Evolutionary conservation across 129 eudicot genomes (phyloP), one percentile per base, ranked within the genome.

Genomic region (Chrysanthemum seticuspe): DNA sequence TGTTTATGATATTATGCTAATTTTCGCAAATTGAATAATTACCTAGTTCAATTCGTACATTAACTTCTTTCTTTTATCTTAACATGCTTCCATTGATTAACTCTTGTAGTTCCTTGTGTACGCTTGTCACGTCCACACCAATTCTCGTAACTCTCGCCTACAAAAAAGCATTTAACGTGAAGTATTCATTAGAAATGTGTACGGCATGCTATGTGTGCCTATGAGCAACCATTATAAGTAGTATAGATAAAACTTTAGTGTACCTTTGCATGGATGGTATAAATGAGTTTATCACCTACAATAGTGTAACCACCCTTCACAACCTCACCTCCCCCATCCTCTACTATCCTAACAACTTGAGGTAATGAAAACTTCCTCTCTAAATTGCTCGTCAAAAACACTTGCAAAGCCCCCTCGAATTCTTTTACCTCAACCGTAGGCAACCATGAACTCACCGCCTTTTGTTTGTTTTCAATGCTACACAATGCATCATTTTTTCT

Each of bases 211-310:
- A 11, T 7, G 40, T 10, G n/a, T 5, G 47, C 34, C 36, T 27
- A 11, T 27, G 8, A 48, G 71, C 60, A 23, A 12, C 6, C 5
- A 3, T 29, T 29, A 3, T 29, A 29, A 0, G 34, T 29, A 2
- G 34, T 29, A 29, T 29, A 29, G 34, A 29, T 13, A 11, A 52
- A 52, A 53, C 16, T 52, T 72, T 3, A 3, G 16, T 18, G 6
- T 18, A 83, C 91, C 87, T 83, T 69, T 44, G 91, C 87, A 72
- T 86, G 86, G 51, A 83, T 61, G n/a, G 80, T 86, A 65, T 77
- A 83, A 74, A 74, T 50, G 81, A 78, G 72, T 62, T 82, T 80
- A 27, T 78, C 75, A 6, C 78, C 91, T 10, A 44, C 6, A 8
- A 57, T 58, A 6, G 86, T 71, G 53, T 60, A 15, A 45, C 66